Conservation (phyloP, 495 filamentous ascomycete genomes). For the Penicillium maclennaniae region DNA sequence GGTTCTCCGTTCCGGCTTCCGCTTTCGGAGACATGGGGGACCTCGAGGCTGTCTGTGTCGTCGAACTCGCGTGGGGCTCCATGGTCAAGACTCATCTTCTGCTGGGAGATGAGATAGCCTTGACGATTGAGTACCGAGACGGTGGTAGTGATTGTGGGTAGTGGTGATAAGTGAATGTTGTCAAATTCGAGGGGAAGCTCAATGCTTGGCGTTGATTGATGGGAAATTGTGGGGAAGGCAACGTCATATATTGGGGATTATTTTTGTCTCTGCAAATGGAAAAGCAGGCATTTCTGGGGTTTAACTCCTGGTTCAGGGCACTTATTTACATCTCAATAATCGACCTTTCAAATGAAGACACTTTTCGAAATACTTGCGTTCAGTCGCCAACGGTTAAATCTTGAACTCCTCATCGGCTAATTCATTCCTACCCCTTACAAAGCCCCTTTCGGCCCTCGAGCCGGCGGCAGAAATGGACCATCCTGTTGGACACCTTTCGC, state of each 20-base stretch:
- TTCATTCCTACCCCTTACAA: too few species aligned
- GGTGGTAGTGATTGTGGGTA: neutral
- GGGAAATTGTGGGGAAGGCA: neutral
- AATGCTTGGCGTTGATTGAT: neutral
- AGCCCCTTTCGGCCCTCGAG: too few species aligned
- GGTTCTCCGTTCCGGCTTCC: constrained; percentile 2
- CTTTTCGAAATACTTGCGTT: too few species aligned
- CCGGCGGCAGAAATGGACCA: too few species aligned
- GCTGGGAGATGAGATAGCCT: neutral
- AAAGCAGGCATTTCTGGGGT: too few species aligned
- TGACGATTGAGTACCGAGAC: neutral
- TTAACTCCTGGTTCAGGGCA: too few species aligned
- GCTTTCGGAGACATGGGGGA: constrained; percentile 3
- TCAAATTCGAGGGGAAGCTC: neutral
- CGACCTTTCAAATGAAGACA: too few species aligned
- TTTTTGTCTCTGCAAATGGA: neutral
- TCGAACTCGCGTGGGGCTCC: constrained; percentile 14
- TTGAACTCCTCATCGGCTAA: too few species aligned
- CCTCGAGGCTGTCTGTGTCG: constrained; percentile 14
- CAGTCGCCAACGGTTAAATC: too few species aligned
- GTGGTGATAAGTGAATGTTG: neutral
- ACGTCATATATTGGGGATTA: neutral
- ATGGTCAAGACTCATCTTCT: constrained; percentile 19
- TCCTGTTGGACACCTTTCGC: neutral
- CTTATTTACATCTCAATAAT: too few species aligned